phyloP scores from a whole-genome alignment of 1,284 basidiomycete genomes.

The Bjerkandera adusta region DNA sequence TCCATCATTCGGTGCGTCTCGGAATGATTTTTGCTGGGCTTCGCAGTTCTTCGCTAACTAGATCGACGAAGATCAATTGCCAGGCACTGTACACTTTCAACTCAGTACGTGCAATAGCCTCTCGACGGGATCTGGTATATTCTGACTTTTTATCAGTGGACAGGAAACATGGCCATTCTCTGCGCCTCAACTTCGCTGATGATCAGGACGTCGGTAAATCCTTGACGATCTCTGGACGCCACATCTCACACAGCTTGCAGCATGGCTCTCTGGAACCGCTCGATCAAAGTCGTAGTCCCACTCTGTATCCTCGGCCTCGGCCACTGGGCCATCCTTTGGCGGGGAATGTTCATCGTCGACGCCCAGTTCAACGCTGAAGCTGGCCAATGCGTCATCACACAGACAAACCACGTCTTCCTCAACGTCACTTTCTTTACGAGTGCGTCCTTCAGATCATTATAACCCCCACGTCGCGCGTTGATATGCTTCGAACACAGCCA shows the following conservation, averaged over 20 bases:
- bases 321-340: conserved; percentile 65
- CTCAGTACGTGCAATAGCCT: conserved; percentile 41
- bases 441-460: conserved; percentile 32
- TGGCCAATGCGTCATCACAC: conserved; percentile 46
- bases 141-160: conserved; percentile 38
- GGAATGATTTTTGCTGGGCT: too few relatives aligned
- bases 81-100: conserved; percentile 67
- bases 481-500: conserved; percentile 44
- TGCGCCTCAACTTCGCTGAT: conserved; percentile 66
- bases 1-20: too few relatives aligned
- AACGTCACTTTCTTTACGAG: conserved; percentile 69
- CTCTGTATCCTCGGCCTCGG: conserved; percentile 54
- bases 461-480: neutral
- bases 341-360: conserved; percentile 64
- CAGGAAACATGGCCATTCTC: conserved; percentile 63
- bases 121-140: neutral
- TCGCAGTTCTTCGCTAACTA: too few relatives aligned
- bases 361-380: conserved; percentile 46
- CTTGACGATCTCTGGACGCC: neutral
- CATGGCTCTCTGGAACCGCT: conserved; percentile 68
- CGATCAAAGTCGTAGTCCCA: conserved; percentile 43
- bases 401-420: conserved; percentile 52
- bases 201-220: conserved; percentile 56
- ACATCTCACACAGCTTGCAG: conserved; percentile 31
- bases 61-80: conserved; percentile 62